Conservation (phyloP, 495 filamentous ascomycete species). For the Trichoderma asperelloides region DNA sequence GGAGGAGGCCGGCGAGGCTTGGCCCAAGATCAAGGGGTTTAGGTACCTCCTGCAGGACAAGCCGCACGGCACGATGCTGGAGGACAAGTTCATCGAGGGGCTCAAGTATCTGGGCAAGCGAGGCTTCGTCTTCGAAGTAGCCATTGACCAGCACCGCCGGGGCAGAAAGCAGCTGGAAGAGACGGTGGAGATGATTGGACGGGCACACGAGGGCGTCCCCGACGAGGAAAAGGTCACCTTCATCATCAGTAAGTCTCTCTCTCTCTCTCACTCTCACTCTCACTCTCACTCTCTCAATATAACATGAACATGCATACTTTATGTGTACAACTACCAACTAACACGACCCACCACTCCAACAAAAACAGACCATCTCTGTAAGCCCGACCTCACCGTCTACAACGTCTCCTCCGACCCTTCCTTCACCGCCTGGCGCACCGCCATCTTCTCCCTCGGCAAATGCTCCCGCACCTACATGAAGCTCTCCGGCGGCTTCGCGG, state of each 20-base stretch:
- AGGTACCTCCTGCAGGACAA: constrained; percentile 77
- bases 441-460: constrained; percentile 49
- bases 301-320: not conserved
- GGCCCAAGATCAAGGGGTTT: constrained; percentile 53
- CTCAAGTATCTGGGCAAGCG: constrained; percentile 56
- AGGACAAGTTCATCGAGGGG: constrained; percentile 54
- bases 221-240: constrained; percentile 52
- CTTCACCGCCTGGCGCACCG: constrained; percentile 49
- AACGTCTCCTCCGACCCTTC: constrained; percentile 41
- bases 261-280: constrained; percentile 10
- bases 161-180: constrained; percentile 66
- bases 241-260: constrained; percentile 54
- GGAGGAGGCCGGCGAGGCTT: constrained; percentile 38
- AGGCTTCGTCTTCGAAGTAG: constrained; percentile 67
- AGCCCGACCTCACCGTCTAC: constrained; percentile 59
- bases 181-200: constrained; percentile 61
- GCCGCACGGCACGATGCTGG: constrained; percentile 50
- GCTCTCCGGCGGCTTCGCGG: constrained; percentile 73
- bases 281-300: not conserved
- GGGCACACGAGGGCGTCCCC: constrained; percentile 47
- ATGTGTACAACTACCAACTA: not conserved
- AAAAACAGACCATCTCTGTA: constrained; percentile 70
- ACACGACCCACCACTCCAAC: not conserved
- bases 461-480: constrained; percentile 68
- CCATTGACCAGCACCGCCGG: constrained; percentile 61